These are phyloP conservation scores for Kwoniella sp. DNA, from an alignment of 768 basidiomycete species.

Conservation along the genomic window DNA sequence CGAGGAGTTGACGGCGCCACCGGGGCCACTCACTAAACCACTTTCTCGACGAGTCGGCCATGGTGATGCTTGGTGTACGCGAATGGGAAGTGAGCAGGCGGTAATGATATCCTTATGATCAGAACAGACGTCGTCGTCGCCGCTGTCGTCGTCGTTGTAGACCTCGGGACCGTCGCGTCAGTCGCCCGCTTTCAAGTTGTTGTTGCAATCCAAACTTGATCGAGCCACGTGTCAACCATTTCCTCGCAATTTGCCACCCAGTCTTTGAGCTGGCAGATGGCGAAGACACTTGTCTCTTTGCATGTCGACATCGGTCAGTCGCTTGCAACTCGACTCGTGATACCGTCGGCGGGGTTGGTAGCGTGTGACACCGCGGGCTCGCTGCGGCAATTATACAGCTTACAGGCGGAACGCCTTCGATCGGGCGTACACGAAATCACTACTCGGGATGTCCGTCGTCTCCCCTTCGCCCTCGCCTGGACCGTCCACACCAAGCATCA, in stretches of 20 bases:
- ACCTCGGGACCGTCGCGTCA: conserved; percentile 5
- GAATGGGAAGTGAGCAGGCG: background rate
- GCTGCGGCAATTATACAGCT: no score
- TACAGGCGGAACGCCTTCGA: no score
- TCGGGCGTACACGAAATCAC: background rate
- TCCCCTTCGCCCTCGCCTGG: background rate
- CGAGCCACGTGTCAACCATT: background rate
- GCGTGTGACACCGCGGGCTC: no score
- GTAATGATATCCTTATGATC: no score
- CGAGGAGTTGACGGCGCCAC: background rate
- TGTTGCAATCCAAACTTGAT: background rate
- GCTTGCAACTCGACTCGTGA: no score
- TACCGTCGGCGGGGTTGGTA: no score
- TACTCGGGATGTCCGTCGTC: background rate
- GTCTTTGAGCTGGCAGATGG: no score
- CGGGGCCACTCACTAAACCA: conserved; percentile 35
- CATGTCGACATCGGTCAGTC: no score
- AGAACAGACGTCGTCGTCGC: background rate
- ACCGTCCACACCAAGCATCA: background rate
- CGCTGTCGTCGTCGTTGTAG: background rate
- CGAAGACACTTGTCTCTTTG: no score
- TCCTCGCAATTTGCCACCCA: background rate
- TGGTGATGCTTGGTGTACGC: conserved; percentile 1
- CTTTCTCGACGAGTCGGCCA: conserved; percentile 28
- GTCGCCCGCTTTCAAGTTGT: background rate